phyloP scores from a whole-genome alignment of 2,329 filamentous ascomycete genomes.

The Calonectria leucothoes region DNA sequence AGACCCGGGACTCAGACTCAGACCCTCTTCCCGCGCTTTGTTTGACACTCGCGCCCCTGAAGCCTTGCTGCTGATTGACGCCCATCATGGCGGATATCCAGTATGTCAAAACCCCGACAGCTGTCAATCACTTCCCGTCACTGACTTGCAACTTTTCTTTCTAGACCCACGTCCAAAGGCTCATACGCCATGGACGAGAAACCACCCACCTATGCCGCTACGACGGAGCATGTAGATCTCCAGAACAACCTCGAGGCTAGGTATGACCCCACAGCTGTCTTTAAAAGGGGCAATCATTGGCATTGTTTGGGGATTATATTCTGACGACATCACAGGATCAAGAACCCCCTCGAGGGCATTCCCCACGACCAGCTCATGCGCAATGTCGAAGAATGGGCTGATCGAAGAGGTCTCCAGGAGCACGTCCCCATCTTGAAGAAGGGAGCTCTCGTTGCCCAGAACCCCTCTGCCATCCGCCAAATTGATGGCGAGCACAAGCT shows the following conservation, averaged over 20 bases:
- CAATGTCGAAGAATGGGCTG: conserved; percentile 70
- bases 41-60: not conserved
- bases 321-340: conserved; percentile 49
- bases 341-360: conserved; percentile 61
- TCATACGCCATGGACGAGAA: conserved; percentile 42
- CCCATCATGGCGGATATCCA: conserved; percentile 38
- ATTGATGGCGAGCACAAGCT: conserved; percentile 68
- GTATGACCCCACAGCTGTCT: conserved; percentile 43
- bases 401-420: conserved; percentile 68
- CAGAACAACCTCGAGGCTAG: conserved; percentile 56
- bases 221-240: conserved; percentile 49
- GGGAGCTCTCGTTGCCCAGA: conserved; percentile 65
- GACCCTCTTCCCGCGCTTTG: conserved; percentile 23
- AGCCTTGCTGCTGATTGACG: conserved; percentile 20
- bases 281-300: not conserved
- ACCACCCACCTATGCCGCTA: conserved; percentile 26
- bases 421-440: conserved; percentile 69
- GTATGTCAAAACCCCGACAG: conserved; percentile 22
- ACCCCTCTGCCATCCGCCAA: conserved; percentile 66
- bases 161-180: conserved; percentile 27
- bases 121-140: not conserved
- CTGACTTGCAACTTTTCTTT: not conserved
- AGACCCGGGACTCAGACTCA: conserved; percentile 6
- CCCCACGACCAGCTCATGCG: conserved; percentile 63
- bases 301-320: not conserved